Evolutionary conservation across 371 early-diverging fungal species (phyloP), one percentile per base, ranked within the genome.

Genomic region (Amoeboaphelidium protococcarum): DNA sequence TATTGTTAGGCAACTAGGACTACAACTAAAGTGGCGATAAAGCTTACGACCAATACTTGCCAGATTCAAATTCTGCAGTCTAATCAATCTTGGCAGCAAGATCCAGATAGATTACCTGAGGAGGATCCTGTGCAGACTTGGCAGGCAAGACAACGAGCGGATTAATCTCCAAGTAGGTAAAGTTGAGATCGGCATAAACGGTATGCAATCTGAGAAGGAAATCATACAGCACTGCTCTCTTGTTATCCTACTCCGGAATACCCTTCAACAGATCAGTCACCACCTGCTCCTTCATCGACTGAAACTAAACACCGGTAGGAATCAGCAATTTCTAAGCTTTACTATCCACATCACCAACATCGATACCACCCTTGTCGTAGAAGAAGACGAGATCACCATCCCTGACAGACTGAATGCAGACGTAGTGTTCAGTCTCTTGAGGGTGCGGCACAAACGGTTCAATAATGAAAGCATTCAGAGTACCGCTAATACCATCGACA

Each of bases 131-230:
- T 22, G 46, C 50, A 1, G 59, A 46, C 13, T 58, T 60, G 19
- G 71, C 60, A 47, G 82, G 82, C 41, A 84, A 67, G 49, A 91
- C 89, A 12, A 94, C 95, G 52, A 94, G 68, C 27, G 95, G 95
- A 66, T 94, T 94, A 72, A 94, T 94, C 64, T 94, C 95, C 52
- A 94, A 78, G 62, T 94, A 94, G 41, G 95, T 90, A 57, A 90
- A 94, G 64, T 94, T 82, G 40, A 90, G 72, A 51, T 91, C 88
- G 44, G 83, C 72, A 64, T 86, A 94, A 55, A 91, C 86, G 42
- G 83, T 69, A 58, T 89, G 87, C 40, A 91, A 74, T 50, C 87
- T 80, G 50, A 71, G 68, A 53, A 91, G 76, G 56, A 94, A 94
- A 31, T 82, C 80, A 44, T 80, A 75, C 44, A 94, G 65, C 57